These are phyloP conservation scores for Carex myosuroides DNA, from an alignment of 176 grass and related monocot genomes.

Conservation along the genomic window DNA sequence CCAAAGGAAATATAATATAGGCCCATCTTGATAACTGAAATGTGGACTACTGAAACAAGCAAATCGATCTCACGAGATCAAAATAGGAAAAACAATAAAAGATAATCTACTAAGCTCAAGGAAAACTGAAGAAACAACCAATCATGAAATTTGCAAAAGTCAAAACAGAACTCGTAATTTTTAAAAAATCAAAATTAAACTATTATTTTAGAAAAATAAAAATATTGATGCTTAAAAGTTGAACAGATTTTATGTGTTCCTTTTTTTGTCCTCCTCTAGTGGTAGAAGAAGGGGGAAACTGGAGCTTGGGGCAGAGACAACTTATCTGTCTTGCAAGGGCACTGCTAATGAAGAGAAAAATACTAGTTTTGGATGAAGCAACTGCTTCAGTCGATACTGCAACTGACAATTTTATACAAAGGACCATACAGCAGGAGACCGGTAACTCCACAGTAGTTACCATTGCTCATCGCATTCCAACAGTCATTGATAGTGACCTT, in stretches of 20 bases:
- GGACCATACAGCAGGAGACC: slow-evolving; percentile 74
- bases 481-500: slow-evolving; percentile 75
- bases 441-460: slow-evolving; percentile 61
- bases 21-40: background rate
- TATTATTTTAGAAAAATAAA: too few relatives aligned
- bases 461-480: slow-evolving; percentile 81
- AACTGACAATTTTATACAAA: slow-evolving; percentile 85
- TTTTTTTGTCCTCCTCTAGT: slow-evolving; percentile 28
- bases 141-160: background rate
- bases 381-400: slow-evolving; percentile 84
- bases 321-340: slow-evolving; percentile 79
- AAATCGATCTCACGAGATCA: background rate
- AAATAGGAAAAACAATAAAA: background rate
- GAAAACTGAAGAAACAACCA: background rate
- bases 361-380: slow-evolving; percentile 90
- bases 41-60: background rate
- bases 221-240: too few relatives aligned
- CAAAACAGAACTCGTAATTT: background rate
- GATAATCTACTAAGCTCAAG: background rate
- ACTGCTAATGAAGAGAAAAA: slow-evolving; percentile 72
- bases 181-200: background rate
- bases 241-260: background rate
- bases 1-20: background rate
- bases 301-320: slow-evolving; percentile 84
- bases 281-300: slow-evolving; percentile 76